phyloP scores from a whole-genome alignment of 148 eudicot genomes.

The Nyssa sinensis region DNA sequence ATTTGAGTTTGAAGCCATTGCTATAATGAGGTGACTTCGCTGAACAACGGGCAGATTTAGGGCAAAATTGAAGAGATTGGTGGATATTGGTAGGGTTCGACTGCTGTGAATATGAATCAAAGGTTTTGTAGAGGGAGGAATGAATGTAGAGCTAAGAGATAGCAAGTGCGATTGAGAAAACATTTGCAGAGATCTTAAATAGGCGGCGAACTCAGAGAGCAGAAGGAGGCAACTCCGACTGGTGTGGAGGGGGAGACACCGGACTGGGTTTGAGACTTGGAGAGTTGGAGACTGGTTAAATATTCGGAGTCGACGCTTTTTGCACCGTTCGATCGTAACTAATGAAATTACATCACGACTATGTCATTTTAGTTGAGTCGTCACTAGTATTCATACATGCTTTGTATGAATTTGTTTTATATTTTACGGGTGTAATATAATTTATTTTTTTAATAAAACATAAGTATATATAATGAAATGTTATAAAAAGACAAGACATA shows the following conservation, averaged over 20 bases:
- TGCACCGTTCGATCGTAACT: conserved; percentile 7
- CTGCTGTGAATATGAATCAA: neutral
- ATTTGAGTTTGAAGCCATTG: conserved; percentile 9
- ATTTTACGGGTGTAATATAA: too few relatives aligned
- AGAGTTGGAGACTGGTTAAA: neutral
- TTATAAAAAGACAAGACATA: too few relatives aligned
- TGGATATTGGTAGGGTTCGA: neutral
- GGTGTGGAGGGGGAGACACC: neutral
- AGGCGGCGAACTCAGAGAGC: conserved; percentile 30
- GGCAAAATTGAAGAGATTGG: conserved; percentile 17
- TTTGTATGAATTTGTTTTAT: too few relatives aligned
- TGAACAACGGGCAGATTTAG: conserved; percentile 10
- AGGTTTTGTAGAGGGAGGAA: conserved; percentile 8
- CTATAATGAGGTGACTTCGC: conserved; percentile 8
- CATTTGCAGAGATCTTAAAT: conserved; percentile 25
- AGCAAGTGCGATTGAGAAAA: conserved; percentile 31
- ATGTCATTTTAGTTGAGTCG: too few relatives aligned
- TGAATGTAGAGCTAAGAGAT: conserved; percentile 20
- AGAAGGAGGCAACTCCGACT: too few relatives aligned
- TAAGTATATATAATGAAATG: too few relatives aligned
- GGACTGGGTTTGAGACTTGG: neutral
- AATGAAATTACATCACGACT: too few relatives aligned
- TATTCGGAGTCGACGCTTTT: conserved; percentile 11
- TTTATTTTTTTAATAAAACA: too few relatives aligned
- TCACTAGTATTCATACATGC: too few relatives aligned